Conservation (phyloP, 2,329 filamentous ascomycete species). For the Penicillium sp. region DNA sequence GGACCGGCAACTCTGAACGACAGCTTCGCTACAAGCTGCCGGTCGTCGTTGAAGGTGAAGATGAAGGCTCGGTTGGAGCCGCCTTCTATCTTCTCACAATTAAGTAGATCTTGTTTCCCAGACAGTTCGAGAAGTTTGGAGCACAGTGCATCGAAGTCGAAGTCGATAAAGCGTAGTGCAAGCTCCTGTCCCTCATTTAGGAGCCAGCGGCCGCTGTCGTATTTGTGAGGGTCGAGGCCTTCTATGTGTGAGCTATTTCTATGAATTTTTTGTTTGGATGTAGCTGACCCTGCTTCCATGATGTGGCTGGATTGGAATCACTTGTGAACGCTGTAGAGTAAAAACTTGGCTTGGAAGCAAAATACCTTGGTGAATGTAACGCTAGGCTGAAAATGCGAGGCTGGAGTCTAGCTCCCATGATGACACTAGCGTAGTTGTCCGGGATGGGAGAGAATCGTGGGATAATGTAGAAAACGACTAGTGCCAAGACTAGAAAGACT, state of each 20-base stretch:
- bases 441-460: not conserved
- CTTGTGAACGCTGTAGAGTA: not conserved
- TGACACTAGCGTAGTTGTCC: not conserved
- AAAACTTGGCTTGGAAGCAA: not conserved
- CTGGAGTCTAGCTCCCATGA: not conserved
- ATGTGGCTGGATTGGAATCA: no score
- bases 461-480: not conserved
- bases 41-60: conserved; percentile 41
- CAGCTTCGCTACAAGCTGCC: conserved; percentile 42
- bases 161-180: conserved; percentile 37
- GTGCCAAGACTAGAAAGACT: not conserved
- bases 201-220: conserved; percentile 42
- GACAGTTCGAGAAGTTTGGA: conserved; percentile 37
- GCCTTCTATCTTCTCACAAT: conserved; percentile 46
- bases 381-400: not conserved
- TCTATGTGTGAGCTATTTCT: no score
- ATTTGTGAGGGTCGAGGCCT: conserved; percentile 28
- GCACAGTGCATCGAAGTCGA: conserved; percentile 44
- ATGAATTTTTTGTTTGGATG: no score
- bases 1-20: conserved; percentile 43
- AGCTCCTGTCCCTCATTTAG: conserved; percentile 37
- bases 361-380: conserved; percentile 21
- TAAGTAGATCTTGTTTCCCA: conserved; percentile 33
- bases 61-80: conserved; percentile 48
- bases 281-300: no score